Evolutionary conservation across 495 filamentous ascomycete genomes (phyloP), one percentile per base, ranked within the genome.

Genomic region (Hypomontagnella monticulosa): DNA sequence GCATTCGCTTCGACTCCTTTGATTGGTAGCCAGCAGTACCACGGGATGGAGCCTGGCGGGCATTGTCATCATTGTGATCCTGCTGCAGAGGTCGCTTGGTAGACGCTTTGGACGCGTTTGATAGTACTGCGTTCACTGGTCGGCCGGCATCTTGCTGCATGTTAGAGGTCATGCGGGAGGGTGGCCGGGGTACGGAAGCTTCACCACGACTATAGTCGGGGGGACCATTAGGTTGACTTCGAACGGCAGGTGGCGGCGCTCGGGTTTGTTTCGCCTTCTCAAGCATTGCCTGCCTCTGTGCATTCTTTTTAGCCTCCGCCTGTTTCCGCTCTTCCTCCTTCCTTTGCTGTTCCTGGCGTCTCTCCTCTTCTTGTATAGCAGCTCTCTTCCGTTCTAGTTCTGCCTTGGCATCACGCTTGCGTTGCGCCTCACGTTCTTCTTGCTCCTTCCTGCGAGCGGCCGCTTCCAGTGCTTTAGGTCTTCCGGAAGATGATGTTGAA

Each of bases 391-490:
- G 88, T 66, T 95, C 92, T 19, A 88, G 73, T 66, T 94, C 91
- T 0, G 84, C 84, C 73, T 91, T 91, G 30, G 88, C 88, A 20
- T 96, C 91, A 23, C 87, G 88, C 70, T 89, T 93, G n/a, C 88
- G 87, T 63, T 91, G 88, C 14, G 86, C 84, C 42, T 89, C 90
- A 33, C 85, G 86, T 71, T 94, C 91, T 66, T 95, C 92, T 68
- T 89, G 86, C 66, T 94, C 91, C 66, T 88, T 91, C 74, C 91
- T 91, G 66, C 84, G 85, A 44, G 89, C 90, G n/a, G 87, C 87
- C 20, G 83, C 80, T 34, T 87, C 86, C 19, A 85, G 80, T 49
- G 82, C 88, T 73, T 84, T 92, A 55, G 74, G 85, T 66, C 80
- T 87, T 69, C 72, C 83, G 27, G 79, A 69, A 33, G 86, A 87